Percentiles rank a stretch among this genome's conserved stretches.
Conservation (phyloP, 352 stramenopile genomes). For the Pythium utonaiense region DNA sequence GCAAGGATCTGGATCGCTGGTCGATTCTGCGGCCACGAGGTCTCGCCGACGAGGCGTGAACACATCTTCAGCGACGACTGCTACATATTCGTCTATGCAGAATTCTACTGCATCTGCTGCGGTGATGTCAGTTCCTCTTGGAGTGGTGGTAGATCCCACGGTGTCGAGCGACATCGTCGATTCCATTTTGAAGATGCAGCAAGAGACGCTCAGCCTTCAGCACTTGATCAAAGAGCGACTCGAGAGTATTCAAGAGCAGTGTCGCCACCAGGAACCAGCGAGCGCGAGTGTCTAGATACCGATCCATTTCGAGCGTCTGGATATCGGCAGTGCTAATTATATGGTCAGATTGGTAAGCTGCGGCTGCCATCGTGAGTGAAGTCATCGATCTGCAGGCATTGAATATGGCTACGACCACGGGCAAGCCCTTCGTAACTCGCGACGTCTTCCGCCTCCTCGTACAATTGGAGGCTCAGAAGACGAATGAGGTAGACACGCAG, state of each 20-base stretch:
- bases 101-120: conserved; percentile 22
- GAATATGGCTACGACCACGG: conserved; percentile 2
- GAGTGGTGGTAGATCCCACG: background rate
- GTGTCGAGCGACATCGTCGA: conserved; percentile 33
- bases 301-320: background rate
- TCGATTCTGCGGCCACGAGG: background rate
- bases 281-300: conserved; percentile 58
- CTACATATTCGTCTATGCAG: too few relatives aligned
- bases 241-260: conserved; percentile 30
- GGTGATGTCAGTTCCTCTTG: background rate
- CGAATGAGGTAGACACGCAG: conserved; percentile 44
- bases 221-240: conserved; percentile 48
- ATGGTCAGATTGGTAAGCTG: background rate
- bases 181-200: conserved; percentile 48
- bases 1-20: background rate
- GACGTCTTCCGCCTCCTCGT: conserved; percentile 73
- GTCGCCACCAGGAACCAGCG: conserved; percentile 45
- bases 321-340: background rate
- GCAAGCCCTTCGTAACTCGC: conserved; percentile 45
- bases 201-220: conserved; percentile 53
- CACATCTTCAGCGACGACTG: background rate
- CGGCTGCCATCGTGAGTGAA: background rate
- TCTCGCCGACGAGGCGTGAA: background rate
- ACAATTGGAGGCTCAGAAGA: conserved; percentile 55
- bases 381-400: background rate